These are phyloP conservation scores for Avena atlantica DNA, from an alignment of 176 grass and related monocot species.

Conservation along the genomic window DNA sequence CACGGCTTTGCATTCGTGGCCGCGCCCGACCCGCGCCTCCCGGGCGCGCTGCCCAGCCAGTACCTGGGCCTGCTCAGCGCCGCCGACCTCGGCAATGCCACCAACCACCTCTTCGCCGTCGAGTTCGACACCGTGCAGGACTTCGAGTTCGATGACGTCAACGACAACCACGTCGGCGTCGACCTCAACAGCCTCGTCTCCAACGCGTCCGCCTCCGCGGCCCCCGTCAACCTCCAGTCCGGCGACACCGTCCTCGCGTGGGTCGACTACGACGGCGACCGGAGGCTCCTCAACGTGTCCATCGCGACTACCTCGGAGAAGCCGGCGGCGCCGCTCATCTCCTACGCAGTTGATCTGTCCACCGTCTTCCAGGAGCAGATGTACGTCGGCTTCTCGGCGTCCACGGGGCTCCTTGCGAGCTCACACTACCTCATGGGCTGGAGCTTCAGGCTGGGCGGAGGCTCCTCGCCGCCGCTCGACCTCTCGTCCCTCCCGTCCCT, in stretches of 20 bases:
- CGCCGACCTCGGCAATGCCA: slow-evolving; percentile 62
- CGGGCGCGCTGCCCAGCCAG: slow-evolving; percentile 79
- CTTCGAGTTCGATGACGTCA: slow-evolving; percentile 91
- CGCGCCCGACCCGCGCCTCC: slow-evolving; percentile 55
- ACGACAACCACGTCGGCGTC: slow-evolving; percentile 88
- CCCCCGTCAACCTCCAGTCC: slow-evolving; percentile 71
- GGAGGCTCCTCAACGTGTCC: slow-evolving; percentile 53
- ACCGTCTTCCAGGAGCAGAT: slow-evolving; percentile 58
- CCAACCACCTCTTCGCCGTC: slow-evolving; percentile 84
- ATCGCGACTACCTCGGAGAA: slow-evolving; percentile 42
- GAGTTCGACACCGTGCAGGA: slow-evolving; percentile 98
- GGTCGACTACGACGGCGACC: slow-evolving; percentile 79
- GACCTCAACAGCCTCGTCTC: slow-evolving; percentile 72
- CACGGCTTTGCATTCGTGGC: slow-evolving; percentile 77
- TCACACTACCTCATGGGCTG: slow-evolving; percentile 88
- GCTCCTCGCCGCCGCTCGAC: slow-evolving; percentile 50
- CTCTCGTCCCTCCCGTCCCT: slow-evolving; percentile 64
- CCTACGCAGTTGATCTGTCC: slow-evolving; percentile 62
- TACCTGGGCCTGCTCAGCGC: slow-evolving; percentile 76
- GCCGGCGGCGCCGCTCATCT: slow-evolving; percentile 62
- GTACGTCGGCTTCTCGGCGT: slow-evolving; percentile 88
- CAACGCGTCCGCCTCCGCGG: slow-evolving; percentile 54
- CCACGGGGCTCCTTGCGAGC: slow-evolving; percentile 89
- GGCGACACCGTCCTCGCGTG: slow-evolving; percentile 62
- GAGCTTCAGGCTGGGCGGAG: slow-evolving; percentile 74